Percentiles rank a stretch among this genome's conserved stretches.
phyloP scores from a whole-genome alignment of 768 basidiomycete species.

The Collybiopsis luxurians region DNA sequence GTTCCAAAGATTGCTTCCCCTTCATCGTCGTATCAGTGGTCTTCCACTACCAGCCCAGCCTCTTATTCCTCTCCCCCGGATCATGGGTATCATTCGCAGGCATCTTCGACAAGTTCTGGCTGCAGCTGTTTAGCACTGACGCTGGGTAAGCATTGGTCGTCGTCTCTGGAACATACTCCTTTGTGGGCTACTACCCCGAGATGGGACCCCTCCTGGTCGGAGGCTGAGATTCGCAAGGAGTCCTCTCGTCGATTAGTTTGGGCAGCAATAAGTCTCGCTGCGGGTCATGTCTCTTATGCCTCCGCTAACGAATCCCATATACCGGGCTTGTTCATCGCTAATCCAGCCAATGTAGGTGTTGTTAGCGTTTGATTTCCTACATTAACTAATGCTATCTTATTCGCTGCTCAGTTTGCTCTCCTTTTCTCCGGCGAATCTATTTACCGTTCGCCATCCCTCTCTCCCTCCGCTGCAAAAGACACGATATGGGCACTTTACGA shows the following conservation, averaged over 20 bases:
- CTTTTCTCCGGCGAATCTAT: constrained; percentile 74
- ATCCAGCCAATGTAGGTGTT: constrained; percentile 62
- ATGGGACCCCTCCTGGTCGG: constrained; percentile 58
- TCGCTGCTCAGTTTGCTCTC: constrained; percentile 52
- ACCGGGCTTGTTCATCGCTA: constrained; percentile 54
- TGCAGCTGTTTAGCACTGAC: constrained; percentile 52
- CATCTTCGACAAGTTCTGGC: constrained; percentile 20
- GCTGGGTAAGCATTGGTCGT: constrained; percentile 49
- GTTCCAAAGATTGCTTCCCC: constrained; percentile 42
- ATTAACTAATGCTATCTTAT: background rate
- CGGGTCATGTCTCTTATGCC: constrained; percentile 62
- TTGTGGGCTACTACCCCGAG: constrained; percentile 64
- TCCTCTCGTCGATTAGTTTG: constrained; percentile 72
- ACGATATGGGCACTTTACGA: constrained; percentile 76
- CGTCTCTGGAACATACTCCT: constrained; percentile 51
- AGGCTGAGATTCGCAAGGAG: constrained; percentile 66
- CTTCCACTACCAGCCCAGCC: background rate
- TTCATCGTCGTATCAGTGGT: background rate
- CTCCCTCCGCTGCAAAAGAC: constrained; percentile 46
- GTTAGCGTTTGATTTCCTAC: background rate
- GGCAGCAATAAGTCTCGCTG: constrained; percentile 63
- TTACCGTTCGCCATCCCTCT: constrained; percentile 28
- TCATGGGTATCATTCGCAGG: constrained; percentile 10
- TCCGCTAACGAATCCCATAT: constrained; percentile 37
- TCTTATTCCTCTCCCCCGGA: constrained; percentile 1